Base-by-base conservation (phyloP, 2,329 filamentous ascomycete genomes). In the Rhinocladiella mackenziei region DNA sequence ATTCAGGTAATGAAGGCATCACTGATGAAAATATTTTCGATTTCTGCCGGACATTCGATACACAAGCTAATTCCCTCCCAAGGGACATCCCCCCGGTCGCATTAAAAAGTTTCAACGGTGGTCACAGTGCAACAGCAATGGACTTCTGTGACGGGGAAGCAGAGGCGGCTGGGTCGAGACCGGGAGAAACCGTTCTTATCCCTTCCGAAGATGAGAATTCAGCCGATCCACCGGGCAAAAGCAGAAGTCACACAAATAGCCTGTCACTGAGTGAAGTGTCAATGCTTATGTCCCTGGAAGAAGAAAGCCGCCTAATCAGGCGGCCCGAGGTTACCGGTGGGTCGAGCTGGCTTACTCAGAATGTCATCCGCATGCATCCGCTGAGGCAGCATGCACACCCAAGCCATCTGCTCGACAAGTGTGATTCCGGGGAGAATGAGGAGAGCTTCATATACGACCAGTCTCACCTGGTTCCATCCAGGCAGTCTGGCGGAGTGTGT, bases 361-460 rank as follows among this genome's bases (percentile, higher is more conserved):
- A 50, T 45, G 25, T 50, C 43, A 50, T 47, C 50, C 50, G 50
- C 40, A 44, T 39, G 46, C 50, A 50, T 53, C 50, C 50, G 50
- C 50, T 50, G 45, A 53, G 30, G 43, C 45, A 51, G 44, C 49
- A 45, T 36, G 39, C 37, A 25, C 38, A 31, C 23, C 36, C 25
- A 9, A 17, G 11, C n/a, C 14, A 32, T 29, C 31, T 43, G 35
- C 33, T 18, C 25, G 28, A 36, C 37, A 34, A 22, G 30, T 6
- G 30, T 23, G 23, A 32, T 23, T 15, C 14, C 17, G 9, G 35
- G 19, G 20, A 22, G 20, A 26, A 29, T 25, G 18, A 34, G 14
- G 22, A 31, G 22, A 34, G 42, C 28, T 33, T 45, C n/a, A 39
- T 42, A 39, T 43, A n/a, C n/a, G n/a, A n/a, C n/a, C n/a, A n/a